These are phyloP conservation scores for Ustilago trichophora DNA, from an alignment of 1,284 basidiomycete genomes.

Conservation along the genomic window DNA sequence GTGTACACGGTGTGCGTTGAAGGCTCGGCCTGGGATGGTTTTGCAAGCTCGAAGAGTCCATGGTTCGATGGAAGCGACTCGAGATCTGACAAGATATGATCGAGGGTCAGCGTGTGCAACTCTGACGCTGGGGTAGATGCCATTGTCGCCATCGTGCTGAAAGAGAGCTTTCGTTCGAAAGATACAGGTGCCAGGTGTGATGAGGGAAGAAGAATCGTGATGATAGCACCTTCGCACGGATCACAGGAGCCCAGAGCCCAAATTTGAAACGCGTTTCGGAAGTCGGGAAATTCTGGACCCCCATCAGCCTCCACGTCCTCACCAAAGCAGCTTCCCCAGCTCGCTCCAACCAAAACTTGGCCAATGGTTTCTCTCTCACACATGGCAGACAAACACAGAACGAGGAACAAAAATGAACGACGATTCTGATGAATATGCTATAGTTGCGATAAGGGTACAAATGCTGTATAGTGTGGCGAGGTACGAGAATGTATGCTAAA, in stretches of 20 bases:
- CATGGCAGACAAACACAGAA: background rate
- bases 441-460: conserved; percentile 2
- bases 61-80: conserved; percentile 1
- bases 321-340: too few species aligned
- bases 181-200: too few species aligned
- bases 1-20: background rate
- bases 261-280: too few species aligned
- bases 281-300: background rate
- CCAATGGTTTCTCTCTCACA: background rate
- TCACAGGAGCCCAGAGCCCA: too few species aligned
- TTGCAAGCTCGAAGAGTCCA: conserved; percentile 4
- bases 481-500: background rate
- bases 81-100: conserved; percentile 28
- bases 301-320: too few species aligned
- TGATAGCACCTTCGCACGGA: background rate
- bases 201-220: background rate
- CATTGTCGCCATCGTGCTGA: conserved; percentile 1
- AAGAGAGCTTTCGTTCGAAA: background rate
- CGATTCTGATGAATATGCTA: background rate
- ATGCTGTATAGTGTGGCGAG: background rate
- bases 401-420: too few species aligned
- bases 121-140: background rate
- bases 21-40: background rate
- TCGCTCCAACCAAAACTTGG: too few species aligned
- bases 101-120: conserved; percentile 20